Percentiles rank a stretch among this genome's conserved stretches.
Conservation (phyloP, 2,329 filamentous ascomycete species). For the Penicillium verrucosum region DNA sequence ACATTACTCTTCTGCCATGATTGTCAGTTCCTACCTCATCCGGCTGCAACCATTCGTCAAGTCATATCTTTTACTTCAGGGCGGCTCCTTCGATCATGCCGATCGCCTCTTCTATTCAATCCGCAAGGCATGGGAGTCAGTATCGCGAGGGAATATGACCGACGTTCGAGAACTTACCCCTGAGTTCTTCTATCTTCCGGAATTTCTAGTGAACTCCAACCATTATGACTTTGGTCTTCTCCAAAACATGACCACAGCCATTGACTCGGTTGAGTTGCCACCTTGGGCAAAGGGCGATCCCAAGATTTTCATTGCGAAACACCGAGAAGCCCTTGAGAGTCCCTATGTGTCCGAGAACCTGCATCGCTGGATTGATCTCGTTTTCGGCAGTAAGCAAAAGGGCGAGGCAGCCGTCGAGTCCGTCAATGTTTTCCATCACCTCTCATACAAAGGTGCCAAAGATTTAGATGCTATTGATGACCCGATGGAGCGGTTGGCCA, state of each 20-base stretch:
- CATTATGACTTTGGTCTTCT: slow-evolving; percentile 87
- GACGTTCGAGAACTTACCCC: slow-evolving; percentile 94
- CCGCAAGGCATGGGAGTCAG: slow-evolving; percentile 83
- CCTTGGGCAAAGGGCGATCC: slow-evolving; percentile 97
- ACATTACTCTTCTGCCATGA: slow-evolving; percentile 98
- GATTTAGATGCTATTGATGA: slow-evolving; percentile 90
- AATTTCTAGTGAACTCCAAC: slow-evolving; percentile 92
- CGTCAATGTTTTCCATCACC: slow-evolving; percentile 91
- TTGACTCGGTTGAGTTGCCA: slow-evolving; percentile 85
- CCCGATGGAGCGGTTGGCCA: slow-evolving; percentile 78
- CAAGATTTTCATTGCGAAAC: slow-evolving; percentile 90
- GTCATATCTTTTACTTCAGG: slow-evolving; percentile 88
- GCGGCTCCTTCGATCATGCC: slow-evolving; percentile 93
- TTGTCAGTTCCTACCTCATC: slow-evolving; percentile 93
- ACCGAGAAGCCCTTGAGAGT: slow-evolving; percentile 92
- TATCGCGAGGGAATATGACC: slow-evolving; percentile 83
- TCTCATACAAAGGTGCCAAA: slow-evolving; percentile 91
- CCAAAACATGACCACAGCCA: slow-evolving; percentile 73
- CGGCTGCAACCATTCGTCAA: slow-evolving; percentile 94
- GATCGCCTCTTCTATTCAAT: slow-evolving; percentile 95
- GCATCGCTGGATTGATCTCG: slow-evolving; percentile 91
- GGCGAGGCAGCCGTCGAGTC: slow-evolving; percentile 89
- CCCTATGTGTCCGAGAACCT: slow-evolving; percentile 85
- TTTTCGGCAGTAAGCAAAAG: slow-evolving; percentile 91
- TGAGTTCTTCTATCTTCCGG: slow-evolving; percentile 94